phyloP scores from a whole-genome alignment of 2,329 filamentous ascomycete species.

The Colletotrichum karsti region DNA sequence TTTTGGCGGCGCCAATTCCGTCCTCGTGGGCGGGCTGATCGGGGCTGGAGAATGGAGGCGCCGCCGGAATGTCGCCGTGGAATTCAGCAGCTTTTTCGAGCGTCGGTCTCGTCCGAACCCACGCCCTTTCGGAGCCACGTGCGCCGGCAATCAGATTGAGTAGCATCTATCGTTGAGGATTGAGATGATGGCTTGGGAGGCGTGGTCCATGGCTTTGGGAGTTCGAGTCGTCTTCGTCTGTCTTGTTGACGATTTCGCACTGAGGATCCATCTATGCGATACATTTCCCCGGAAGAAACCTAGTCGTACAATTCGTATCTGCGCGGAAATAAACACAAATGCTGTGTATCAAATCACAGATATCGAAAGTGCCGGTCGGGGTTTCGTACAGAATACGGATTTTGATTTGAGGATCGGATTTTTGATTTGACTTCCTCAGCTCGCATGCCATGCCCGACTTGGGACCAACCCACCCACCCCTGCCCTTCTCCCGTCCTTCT shows the following conservation, averaged over 20 bases:
- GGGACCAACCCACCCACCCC: neutral
- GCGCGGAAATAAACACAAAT: neutral
- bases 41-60: neutral
- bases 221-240: neutral
- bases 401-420: constrained; percentile 2
- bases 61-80: constrained; percentile 5
- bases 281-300: neutral
- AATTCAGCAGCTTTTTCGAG: neutral
- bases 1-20: neutral
- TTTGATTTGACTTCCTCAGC: neutral
- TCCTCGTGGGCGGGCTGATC: neutral
- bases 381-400: neutral
- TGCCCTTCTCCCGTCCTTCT: constrained; percentile 19
- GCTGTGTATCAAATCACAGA: too few relatives aligned
- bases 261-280: neutral
- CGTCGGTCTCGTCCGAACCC: constrained; percentile 7
- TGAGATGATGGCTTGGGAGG: neutral
- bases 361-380: too few relatives aligned
- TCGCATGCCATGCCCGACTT: neutral
- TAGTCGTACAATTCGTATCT: neutral
- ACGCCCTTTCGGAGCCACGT: neutral
- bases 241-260: neutral
- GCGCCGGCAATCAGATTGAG: neutral
- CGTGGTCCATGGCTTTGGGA: neutral
- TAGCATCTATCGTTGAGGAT: neutral